Percentiles rank a stretch among this genome's conserved stretches.
These are phyloP conservation scores for Scutellaria baicalensis DNA, from an alignment of 257 asterid species.

Conservation along the genomic window DNA sequence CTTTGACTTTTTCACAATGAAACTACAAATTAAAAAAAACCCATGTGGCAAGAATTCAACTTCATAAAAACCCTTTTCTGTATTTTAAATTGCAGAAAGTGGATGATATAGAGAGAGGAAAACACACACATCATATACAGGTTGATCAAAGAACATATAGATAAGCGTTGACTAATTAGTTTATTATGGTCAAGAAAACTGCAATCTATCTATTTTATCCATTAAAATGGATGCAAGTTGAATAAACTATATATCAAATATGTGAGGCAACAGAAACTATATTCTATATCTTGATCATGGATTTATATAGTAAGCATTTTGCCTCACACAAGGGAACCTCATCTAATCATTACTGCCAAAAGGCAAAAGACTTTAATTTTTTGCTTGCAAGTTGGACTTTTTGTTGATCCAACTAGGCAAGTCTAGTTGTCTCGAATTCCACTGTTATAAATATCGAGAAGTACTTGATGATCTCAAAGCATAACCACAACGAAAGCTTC, in stretches of 20 bases:
- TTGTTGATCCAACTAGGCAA: constrained; percentile 15
- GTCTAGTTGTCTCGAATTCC: background rate
- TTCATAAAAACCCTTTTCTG: background rate
- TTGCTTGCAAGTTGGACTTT: constrained; percentile 9
- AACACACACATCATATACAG: background rate
- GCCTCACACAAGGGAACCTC: constrained; percentile 11
- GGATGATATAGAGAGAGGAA: background rate
- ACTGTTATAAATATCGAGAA: constrained; percentile 9
- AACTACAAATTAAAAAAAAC: background rate
- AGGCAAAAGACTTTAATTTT: constrained; percentile 25
- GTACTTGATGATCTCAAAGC: constrained; percentile 14
- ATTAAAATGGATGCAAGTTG: constrained; percentile 12
- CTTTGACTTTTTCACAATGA: constrained; percentile 7
- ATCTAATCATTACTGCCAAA: constrained; percentile 48
- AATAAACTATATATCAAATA: background rate
- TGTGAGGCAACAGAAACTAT: background rate
- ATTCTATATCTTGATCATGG: background rate
- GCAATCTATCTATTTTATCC: background rate
- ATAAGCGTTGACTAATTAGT: constrained; percentile 14
- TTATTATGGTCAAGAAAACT: constrained; percentile 12
- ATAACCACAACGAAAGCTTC: background rate
- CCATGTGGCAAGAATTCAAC: background rate
- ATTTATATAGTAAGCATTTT: background rate
- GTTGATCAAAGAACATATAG: background rate
- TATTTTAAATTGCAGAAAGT: background rate